phyloP scores from a whole-genome alignment of 805 yeast genomes.

The Candida glaebosa region DNA sequence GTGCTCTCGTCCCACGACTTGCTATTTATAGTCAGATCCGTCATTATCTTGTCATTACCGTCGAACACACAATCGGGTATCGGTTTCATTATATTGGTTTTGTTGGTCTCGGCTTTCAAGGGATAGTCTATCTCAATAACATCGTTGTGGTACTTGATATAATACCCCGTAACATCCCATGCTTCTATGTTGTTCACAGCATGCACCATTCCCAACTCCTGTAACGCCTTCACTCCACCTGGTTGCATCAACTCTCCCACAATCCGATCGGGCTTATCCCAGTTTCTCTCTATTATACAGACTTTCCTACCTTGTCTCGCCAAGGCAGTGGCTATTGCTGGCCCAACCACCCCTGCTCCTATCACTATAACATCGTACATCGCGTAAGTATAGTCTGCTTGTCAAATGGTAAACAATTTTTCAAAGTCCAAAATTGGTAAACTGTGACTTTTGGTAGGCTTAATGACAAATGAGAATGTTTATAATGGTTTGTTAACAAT shows the following conservation, averaged over 20 bases:
- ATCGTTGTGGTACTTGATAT: slow-evolving; percentile 63
- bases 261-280: slow-evolving; percentile 90
- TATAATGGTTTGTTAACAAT: not conserved
- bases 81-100: slow-evolving; percentile 42
- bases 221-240: slow-evolving; percentile 84
- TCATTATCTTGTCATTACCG: slow-evolving; percentile 52
- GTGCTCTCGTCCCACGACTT: slow-evolving; percentile 58
- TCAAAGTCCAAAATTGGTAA: not conserved
- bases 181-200: slow-evolving; percentile 78
- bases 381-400: too few relatives aligned
- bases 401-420: not conserved
- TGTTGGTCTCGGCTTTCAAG: slow-evolving; percentile 44
- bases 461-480: not conserved
- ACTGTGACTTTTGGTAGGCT: not conserved
- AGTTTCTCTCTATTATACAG: slow-evolving; percentile 77
- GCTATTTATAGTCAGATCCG: slow-evolving; percentile 46
- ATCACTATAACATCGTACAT: slow-evolving; percentile 79
- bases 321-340: slow-evolving; percentile 83
- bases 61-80: slow-evolving; percentile 54
- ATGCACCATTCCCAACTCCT: slow-evolving; percentile 76
- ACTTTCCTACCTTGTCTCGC: slow-evolving; percentile 90
- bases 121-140: slow-evolving; percentile 69
- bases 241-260: slow-evolving; percentile 98
- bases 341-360: slow-evolving; percentile 99
- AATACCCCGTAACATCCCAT: slow-evolving; percentile 72